Base-by-base conservation (phyloP, 352 stramenopile species). In the Phytophthora fragariae region DNA sequence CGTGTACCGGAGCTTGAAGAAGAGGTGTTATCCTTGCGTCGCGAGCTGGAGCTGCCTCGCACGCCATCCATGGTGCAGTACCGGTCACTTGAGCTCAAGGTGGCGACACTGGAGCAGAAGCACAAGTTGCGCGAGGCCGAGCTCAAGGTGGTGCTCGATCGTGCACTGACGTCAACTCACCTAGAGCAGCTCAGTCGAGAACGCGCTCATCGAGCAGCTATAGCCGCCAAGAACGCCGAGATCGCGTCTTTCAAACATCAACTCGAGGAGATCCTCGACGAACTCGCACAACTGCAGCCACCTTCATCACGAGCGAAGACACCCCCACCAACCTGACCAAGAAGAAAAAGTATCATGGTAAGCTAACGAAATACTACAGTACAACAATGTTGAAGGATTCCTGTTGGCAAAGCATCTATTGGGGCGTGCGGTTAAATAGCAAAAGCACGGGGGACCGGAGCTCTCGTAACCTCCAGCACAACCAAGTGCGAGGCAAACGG, bases 61-160 rank as follows among this genome's bases (percentile, higher is more conserved):
- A 93, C 88, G 9, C 89, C 88, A 24, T 94, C 87, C 0, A 94
- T 95, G 89, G 65, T 93, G 39, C 84, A 94, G 66, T 94, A 93
- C 56, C 77, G 83, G 19, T 87, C 82, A 1, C 70, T 96, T 3
- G 88, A 94, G 62, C 71, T 94, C 50, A 77, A 92, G 27, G 82
- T 96, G 39, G 86, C 91, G 50, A 92, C 86, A 21, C 70, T 96
- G 21, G 81, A 80, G 21, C 85, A 95, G 53, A 96, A 94, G 63
- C 80, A 96, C 53, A 69, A 86, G 44, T 49, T 94, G 8, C 85
- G 89, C 10, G 88, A 96, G 65, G 79, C 86, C 6, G 89, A 96
- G 44, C 76, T 96, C 17, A 82, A 93, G 39, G 82, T 86, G 27
- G 65, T 96, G n/a, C 73, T 96, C 2, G 76, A 85, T 21, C 82